Conservation (phyloP, 371 early-diverging fungal genomes). For the Phascolomyces articulosus region DNA sequence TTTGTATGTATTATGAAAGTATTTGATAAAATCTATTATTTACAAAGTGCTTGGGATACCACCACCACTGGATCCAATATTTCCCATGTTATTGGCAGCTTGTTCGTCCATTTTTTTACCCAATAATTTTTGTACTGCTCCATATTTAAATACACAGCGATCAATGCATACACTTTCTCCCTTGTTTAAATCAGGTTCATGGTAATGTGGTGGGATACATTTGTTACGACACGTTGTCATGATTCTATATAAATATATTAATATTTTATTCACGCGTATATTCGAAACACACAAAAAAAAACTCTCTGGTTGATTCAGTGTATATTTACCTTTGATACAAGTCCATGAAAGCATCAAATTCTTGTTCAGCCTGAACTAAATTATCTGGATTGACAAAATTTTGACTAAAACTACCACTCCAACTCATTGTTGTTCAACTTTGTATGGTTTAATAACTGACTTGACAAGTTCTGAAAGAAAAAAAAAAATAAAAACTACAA, state of each 20-base stretch:
- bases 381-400: constrained; percentile 65
- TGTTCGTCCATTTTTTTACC: constrained; percentile 67
- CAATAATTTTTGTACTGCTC: constrained; percentile 77
- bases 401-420: constrained; percentile 43
- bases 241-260: constrained; percentile 53
- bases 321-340: constrained; percentile 68
- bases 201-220: constrained; percentile 85
- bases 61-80: constrained; percentile 8
- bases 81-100: constrained; percentile 20
- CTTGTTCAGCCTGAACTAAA: constrained; percentile 76
- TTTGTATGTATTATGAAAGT: too few species aligned
- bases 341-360: constrained; percentile 79
- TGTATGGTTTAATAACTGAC: too few species aligned
- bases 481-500: not conserved
- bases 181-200: constrained; percentile 90
- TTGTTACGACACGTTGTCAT: constrained; percentile 85
- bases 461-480: not conserved
- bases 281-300: too few species aligned
- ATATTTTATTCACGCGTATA: not conserved
- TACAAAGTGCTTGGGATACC: constrained; percentile 13
- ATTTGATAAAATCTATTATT: not conserved
- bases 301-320: too few species aligned
- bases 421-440: too few species aligned
- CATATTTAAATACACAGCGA: constrained; percentile 88
- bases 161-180: constrained; percentile 96